phyloP scores from a whole-genome alignment of 2,329 filamentous ascomycete species.

The Pezicula neosporulosa region DNA sequence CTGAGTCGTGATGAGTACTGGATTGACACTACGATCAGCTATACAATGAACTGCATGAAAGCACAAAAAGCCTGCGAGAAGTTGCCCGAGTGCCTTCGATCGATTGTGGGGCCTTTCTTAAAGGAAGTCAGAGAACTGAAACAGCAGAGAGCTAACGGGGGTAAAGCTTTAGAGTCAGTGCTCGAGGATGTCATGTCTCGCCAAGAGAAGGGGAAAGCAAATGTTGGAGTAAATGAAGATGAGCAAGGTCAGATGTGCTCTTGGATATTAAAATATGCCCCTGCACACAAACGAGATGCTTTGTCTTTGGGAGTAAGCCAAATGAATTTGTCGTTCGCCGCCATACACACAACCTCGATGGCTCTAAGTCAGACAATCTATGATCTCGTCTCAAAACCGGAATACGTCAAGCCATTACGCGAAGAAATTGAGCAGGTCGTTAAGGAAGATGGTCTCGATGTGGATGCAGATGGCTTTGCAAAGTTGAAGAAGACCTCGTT shows the following conservation, averaged over 20 bases:
- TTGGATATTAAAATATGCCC: slow-evolving; percentile 15
- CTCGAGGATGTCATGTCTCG: slow-evolving; percentile 3
- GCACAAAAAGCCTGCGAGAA: slow-evolving; percentile 5
- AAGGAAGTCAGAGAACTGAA: slow-evolving; percentile 10
- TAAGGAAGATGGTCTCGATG: slow-evolving; percentile 41
- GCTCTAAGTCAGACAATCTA: slow-evolving; percentile 46
- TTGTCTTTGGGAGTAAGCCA: slow-evolving; percentile 27
- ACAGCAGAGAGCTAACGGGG: slow-evolving; percentile 6
- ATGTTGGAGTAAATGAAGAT: slow-evolving; percentile 2
- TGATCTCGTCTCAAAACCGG: slow-evolving; percentile 45
- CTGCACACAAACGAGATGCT: slow-evolving; percentile 1
- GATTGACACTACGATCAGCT: slow-evolving; percentile 15
- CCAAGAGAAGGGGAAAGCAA: not conserved
- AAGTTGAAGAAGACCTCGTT: slow-evolving; percentile 27
- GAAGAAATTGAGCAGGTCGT: slow-evolving; percentile 23
- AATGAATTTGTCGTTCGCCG: slow-evolving; percentile 42
- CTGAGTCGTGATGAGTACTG: slow-evolving; percentile 23
- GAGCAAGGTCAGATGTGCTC: slow-evolving; percentile 13
- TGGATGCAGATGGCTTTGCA: slow-evolving; percentile 37
- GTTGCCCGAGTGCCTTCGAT: slow-evolving; percentile 9
- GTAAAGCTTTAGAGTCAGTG: slow-evolving; percentile 12
- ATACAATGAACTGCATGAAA: slow-evolving; percentile 9
- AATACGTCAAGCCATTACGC: slow-evolving; percentile 31
- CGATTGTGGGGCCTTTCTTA: slow-evolving; percentile 8
- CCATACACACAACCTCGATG: slow-evolving; percentile 48